Base-by-base conservation (phyloP, 441 rosid genomes). In the Bruguiera hainesii region DNA sequence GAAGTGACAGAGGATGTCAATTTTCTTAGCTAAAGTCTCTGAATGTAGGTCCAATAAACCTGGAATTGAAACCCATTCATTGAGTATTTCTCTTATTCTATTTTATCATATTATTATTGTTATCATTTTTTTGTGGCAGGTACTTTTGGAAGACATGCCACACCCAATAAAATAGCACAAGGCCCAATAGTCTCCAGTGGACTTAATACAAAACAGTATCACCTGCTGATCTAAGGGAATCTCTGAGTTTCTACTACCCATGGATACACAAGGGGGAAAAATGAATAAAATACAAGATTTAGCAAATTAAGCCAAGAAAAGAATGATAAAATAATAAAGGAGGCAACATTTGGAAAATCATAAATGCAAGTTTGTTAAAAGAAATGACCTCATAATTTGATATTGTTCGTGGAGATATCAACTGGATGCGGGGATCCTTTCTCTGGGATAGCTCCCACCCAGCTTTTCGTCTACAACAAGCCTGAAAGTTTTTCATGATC, bases 361-460 rank as follows among this genome's bases (percentile, higher is more conserved):
- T 42, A 55, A 23, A 55, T 23, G 7, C 28, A 55, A 23, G 18
- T 13, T 20, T 55, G 28, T 55, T 10, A 23, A 64, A 16, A n/a
- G 65, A 67, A 49, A 37, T 66, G 74, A 81, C 79, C 72, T 77
- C 78, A 21, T 68, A 70, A 67, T 73, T 67, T 57, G 66, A 52
- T 31, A 64, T 60, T 71, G 76, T 79, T 60, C 69, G 73, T 7
- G 86, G 64, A 4, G 96, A 84, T 70, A 94, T 89, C 71, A 94
- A 78, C 18, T 84, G 87, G 26, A 85, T 70, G 57, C 86, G 88
- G 65, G 84, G 90, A 79, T 94, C 97, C 85, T 85, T 88, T 76
- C 81, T 82, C 72, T 77, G 87, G n/a, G 90, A 80, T 50, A 91
- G 78, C 59, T 89, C 87, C 70, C 73, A 80, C 64, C 88, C 91